Percentiles rank a stretch among this genome's conserved stretches.
Evolutionary conservation across 768 basidiomycete genomes (phyloP).

Genomic region (Pulveroboletus ravenelii): DNA sequence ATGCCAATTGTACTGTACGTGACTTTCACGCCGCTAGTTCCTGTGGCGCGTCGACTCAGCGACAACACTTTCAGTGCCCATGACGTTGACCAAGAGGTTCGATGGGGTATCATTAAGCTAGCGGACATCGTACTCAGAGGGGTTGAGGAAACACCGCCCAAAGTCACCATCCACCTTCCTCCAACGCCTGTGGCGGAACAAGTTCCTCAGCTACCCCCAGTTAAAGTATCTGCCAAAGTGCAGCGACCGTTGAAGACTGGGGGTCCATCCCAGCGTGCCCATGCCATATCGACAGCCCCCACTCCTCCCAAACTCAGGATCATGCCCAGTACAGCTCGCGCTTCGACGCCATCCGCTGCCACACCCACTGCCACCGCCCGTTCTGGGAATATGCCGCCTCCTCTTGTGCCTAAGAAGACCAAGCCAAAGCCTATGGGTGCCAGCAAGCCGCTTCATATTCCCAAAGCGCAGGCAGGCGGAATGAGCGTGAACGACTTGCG

Average conservation of each 20-base stretch:
- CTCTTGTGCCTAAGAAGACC: constrained; percentile 26
- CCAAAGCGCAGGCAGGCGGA: constrained; percentile 71
- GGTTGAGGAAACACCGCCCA: constrained; percentile 78
- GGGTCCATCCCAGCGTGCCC: constrained; percentile 30
- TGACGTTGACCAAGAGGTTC: constrained; percentile 80
- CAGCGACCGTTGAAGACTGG: constrained; percentile 32
- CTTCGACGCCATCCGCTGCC: constrained; percentile 15
- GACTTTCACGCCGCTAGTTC: constrained; percentile 4
- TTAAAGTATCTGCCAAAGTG: constrained; percentile 46
- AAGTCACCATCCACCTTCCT: constrained; percentile 78
- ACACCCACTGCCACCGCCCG: constrained; percentile 9
- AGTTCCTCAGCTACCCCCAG: constrained; percentile 49
- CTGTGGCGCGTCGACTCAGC: background rate
- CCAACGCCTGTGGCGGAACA: constrained; percentile 66
- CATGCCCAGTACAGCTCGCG: constrained; percentile 18
- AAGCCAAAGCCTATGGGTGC: constrained; percentile 24
- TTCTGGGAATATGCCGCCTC: constrained; percentile 25
- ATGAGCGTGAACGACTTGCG: constrained; percentile 74
- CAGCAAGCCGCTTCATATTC: constrained; percentile 43
- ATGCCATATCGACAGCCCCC: constrained; percentile 25
- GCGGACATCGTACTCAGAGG: constrained; percentile 85
- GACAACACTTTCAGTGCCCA: constrained; percentile 47
- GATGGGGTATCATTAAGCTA: constrained; percentile 87
- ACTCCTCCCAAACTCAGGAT: constrained; percentile 55
- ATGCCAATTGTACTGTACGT: constrained; percentile 79